A percentile compares a stretch with the other conserved stretches of the same genome.
These are phyloP conservation scores for Alternaria solani DNA, from an alignment of 2,329 filamentous ascomycete species.

Conservation along the genomic window DNA sequence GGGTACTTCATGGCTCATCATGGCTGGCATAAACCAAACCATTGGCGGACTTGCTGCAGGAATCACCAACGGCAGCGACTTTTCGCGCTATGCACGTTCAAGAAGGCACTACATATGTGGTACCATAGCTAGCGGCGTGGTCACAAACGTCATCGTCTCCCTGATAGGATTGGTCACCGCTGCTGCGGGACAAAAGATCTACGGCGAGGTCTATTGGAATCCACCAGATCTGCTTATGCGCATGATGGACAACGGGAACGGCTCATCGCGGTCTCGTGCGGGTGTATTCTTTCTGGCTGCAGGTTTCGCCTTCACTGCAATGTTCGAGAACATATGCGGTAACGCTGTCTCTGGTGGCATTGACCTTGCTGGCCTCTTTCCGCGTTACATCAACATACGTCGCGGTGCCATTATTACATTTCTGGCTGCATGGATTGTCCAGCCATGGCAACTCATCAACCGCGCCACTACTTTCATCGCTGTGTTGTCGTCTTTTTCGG, in stretches of 20 bases:
- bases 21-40: slow-evolving; percentile 56
- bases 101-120: slow-evolving; percentile 52
- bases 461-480: slow-evolving; percentile 47
- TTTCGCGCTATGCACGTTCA: slow-evolving; percentile 53
- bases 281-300: slow-evolving; percentile 49
- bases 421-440: slow-evolving; percentile 46
- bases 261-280: slow-evolving; percentile 48
- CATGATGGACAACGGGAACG: slow-evolving; percentile 56
- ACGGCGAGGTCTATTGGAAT: slow-evolving; percentile 52
- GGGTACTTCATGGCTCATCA: slow-evolving; percentile 56
- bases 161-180: slow-evolving; percentile 56
- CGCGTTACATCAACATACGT: slow-evolving; percentile 47
- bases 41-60: slow-evolving; percentile 54
- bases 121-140: slow-evolving; percentile 51
- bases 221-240: slow-evolving; percentile 56
- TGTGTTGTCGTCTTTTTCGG: slow-evolving; percentile 55
- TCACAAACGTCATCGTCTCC: slow-evolving; percentile 54
- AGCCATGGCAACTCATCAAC: slow-evolving; percentile 52
- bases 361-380: slow-evolving; percentile 47
- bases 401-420: slow-evolving; percentile 49
- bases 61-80: slow-evolving; percentile 56
- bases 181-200: slow-evolving; percentile 50
- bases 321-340: slow-evolving; percentile 54
- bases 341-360: slow-evolving; percentile 49
- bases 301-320: slow-evolving; percentile 48